phyloP scores from a whole-genome alignment of 2,329 filamentous ascomycete species.

The Exophiala mesophila region DNA sequence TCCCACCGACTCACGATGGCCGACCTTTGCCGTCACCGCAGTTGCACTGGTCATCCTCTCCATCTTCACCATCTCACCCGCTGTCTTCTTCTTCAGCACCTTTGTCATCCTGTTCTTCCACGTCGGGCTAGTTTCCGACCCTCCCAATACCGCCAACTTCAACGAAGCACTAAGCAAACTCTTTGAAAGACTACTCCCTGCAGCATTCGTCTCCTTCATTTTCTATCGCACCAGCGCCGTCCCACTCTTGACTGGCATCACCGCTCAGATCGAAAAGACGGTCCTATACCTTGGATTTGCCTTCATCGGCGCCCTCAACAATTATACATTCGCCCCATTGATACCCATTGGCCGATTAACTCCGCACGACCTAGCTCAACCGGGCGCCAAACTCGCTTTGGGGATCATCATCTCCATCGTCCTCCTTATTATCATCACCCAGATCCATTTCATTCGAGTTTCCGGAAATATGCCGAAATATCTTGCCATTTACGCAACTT shows the following conservation, averaged over 20 bases:
- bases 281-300: conserved; percentile 83
- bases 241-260: conserved; percentile 65
- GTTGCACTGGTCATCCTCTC: conserved; percentile 73
- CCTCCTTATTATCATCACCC: conserved; percentile 62
- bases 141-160: conserved; percentile 64
- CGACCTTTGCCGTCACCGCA: conserved; percentile 72
- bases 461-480: conserved; percentile 76
- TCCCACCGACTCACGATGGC: conserved; percentile 76
- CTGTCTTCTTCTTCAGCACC: conserved; percentile 75
- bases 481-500: conserved; percentile 69
- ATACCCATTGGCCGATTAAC: conserved; percentile 94
- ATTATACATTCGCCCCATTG: conserved; percentile 82
- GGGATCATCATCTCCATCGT: conserved; percentile 71
- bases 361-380: conserved; percentile 84
- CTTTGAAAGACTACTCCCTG: conserved; percentile 77
- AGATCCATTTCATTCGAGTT: conserved; percentile 80
- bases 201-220: conserved; percentile 80
- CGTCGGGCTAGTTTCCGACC: conserved; percentile 83
- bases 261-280: conserved; percentile 83
- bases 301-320: conserved; percentile 88
- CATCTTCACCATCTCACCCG: conserved; percentile 72
- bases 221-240: conserved; percentile 79
- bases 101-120: conserved; percentile 85
- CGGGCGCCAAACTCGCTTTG: conserved; percentile 78
- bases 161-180: conserved; percentile 70